phyloP scores from a whole-genome alignment of 2,329 filamentous ascomycete genomes.

The Blastomyces parvus region DNA sequence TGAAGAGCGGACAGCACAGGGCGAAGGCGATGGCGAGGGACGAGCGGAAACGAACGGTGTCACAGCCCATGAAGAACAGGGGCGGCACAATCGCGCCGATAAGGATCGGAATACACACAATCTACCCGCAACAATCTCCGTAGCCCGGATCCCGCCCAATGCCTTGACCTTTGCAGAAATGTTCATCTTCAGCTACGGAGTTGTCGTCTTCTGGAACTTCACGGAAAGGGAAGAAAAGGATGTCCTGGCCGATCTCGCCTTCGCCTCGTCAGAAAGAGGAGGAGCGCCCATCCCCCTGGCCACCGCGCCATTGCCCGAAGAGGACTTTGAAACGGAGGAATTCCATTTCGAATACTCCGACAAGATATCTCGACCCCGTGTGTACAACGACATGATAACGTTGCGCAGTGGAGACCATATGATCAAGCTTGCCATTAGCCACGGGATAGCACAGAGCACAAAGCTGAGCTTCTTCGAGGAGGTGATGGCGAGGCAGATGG shows the following conservation, averaged over 20 bases:
- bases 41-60: conserved; percentile 18
- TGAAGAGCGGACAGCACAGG: neutral
- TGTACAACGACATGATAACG: conserved; percentile 99
- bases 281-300: conserved; percentile 52
- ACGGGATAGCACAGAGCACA: conserved; percentile 94
- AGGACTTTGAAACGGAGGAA: conserved; percentile 93
- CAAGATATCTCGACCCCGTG: conserved; percentile 72
- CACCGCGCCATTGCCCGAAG: conserved; percentile 69
- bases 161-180: conserved; percentile 81
- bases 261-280: conserved; percentile 45
- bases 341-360: conserved; percentile 97
- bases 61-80: conserved; percentile 21
- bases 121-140: neutral
- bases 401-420: conserved; percentile 91
- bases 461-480: conserved; percentile 96
- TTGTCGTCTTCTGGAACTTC: conserved; percentile 99
- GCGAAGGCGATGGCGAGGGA: conserved; percentile 5
- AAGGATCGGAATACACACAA: neutral
- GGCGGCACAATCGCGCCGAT: conserved; percentile 11
- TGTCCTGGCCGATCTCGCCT: conserved; percentile 86
- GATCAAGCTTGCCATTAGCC: conserved; percentile 96
- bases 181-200: conserved; percentile 94
- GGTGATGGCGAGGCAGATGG: conserved; percentile 89
- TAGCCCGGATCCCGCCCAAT: conserved; percentile 50
- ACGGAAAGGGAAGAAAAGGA: conserved; percentile 94